A percentile compares a stretch with the other conserved stretches of the same genome.
Evolutionary conservation across 2,329 filamentous ascomycete genomes (phyloP).

Genomic region (Fusarium veterinarium): DNA sequence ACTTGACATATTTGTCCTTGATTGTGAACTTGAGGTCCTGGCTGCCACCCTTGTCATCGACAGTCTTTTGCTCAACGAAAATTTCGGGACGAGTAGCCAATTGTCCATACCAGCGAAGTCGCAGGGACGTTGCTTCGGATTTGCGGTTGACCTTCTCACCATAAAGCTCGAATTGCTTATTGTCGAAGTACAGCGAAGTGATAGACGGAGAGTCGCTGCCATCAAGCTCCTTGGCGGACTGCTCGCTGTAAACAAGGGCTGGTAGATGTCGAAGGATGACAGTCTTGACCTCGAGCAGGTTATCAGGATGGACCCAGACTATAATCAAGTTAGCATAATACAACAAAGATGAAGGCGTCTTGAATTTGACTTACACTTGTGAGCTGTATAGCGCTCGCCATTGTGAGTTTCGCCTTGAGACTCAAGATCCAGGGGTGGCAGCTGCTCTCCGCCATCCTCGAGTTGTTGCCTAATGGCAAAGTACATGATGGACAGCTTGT

Average conservation of each 20-base stretch:
- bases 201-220: slow-evolving; percentile 87
- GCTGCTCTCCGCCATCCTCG: slow-evolving; percentile 62
- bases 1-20: slow-evolving; percentile 93
- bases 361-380: slow-evolving; percentile 75
- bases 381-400: slow-evolving; percentile 81
- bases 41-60: slow-evolving; percentile 79
- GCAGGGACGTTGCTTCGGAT: slow-evolving; percentile 81
- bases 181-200: slow-evolving; percentile 97
- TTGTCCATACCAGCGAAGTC: slow-evolving; percentile 92
- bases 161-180: slow-evolving; percentile 85
- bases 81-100: slow-evolving; percentile 83
- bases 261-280: slow-evolving; percentile 91
- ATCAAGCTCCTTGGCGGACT: slow-evolving; percentile 84
- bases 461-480: slow-evolving; percentile 90
- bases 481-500: slow-evolving; percentile 94
- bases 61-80: slow-evolving; percentile 88
- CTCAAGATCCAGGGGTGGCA: slow-evolving; percentile 59
- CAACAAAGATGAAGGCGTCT: not conserved
- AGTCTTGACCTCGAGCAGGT: slow-evolving; percentile 96
- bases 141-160: slow-evolving; percentile 83
- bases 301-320: slow-evolving; percentile 97
- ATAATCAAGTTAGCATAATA: slow-evolving; percentile 8
- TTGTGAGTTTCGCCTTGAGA: slow-evolving; percentile 68
- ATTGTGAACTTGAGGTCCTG: slow-evolving; percentile 84
- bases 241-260: slow-evolving; percentile 91